Conservation (phyloP, 1,284 basidiomycete species). For the Sanghuangporus sanghuang region DNA sequence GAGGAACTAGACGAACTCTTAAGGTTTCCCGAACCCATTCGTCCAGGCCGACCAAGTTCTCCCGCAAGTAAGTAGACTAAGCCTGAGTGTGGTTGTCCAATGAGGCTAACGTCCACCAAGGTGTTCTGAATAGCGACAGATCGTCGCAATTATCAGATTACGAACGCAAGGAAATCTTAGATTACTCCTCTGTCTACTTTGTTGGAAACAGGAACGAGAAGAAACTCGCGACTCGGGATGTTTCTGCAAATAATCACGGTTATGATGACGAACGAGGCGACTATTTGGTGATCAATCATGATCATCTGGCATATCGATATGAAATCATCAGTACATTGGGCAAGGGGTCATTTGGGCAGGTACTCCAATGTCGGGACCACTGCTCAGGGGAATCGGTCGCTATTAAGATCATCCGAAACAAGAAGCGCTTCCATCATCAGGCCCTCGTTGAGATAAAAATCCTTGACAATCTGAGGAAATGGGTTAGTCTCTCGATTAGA, state of each 20-base stretch:
- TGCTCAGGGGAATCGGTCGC: slow-evolving; percentile 95
- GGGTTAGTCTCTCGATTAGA: slow-evolving; percentile 55
- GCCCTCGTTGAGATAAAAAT: slow-evolving; percentile 99
- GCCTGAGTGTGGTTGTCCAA: slow-evolving; percentile 14
- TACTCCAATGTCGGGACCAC: slow-evolving; percentile 94
- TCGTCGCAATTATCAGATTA: slow-evolving; percentile 72
- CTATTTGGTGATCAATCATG: slow-evolving; percentile 85
- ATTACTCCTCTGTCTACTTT: slow-evolving; percentile 84
- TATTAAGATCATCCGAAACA: slow-evolving; percentile 99
- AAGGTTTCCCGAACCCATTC: slow-evolving; percentile 87
- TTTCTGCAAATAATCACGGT: slow-evolving; percentile 84
- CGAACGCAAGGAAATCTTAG: slow-evolving; percentile 89
- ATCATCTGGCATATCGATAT: slow-evolving; percentile 96
- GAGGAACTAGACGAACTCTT: slow-evolving; percentile 87
- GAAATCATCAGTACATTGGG: slow-evolving; percentile 91
- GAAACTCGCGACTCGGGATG: slow-evolving; percentile 70
- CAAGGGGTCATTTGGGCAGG: slow-evolving; percentile 98
- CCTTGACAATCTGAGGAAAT: slow-evolving; percentile 92
- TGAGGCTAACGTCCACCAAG: slow-evolving; percentile 32
- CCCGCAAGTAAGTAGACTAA: slow-evolving; percentile 57
- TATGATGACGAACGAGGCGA: slow-evolving; percentile 99
- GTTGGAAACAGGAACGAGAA: slow-evolving; percentile 79
- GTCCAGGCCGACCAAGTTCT: slow-evolving; percentile 63
- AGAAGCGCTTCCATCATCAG: slow-evolving; percentile 98
- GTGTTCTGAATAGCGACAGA: slow-evolving; percentile 55